Percentiles rank a stretch among this genome's conserved stretches.
phyloP scores from a whole-genome alignment of 805 yeast genomes.

The Kodamaea neixiangensis region DNA sequence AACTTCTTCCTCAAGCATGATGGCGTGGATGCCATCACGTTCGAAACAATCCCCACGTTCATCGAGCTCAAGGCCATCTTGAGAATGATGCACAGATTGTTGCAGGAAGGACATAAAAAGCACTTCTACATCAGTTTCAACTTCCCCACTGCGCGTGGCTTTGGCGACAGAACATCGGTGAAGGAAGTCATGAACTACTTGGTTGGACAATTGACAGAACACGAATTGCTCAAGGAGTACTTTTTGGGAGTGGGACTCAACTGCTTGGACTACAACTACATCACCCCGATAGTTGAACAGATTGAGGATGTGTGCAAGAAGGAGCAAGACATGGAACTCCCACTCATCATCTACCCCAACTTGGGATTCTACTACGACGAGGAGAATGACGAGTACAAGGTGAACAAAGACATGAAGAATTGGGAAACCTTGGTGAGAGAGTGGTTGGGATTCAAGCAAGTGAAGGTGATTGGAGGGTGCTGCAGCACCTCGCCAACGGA shows the following conservation, averaged over 20 bases:
- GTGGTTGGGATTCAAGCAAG: slow-evolving; percentile 44
- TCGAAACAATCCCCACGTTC: slow-evolving; percentile 73
- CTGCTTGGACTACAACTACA: slow-evolving; percentile 54
- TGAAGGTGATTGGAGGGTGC: slow-evolving; percentile 69
- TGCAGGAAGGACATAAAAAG: slow-evolving; percentile 21
- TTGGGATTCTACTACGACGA: slow-evolving; percentile 69
- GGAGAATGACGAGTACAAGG: slow-evolving; percentile 31
- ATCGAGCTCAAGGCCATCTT: slow-evolving; percentile 56
- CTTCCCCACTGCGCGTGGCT: slow-evolving; percentile 21
- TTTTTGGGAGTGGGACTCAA: slow-evolving; percentile 65
- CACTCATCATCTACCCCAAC: slow-evolving; percentile 69
- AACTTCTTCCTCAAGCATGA: slow-evolving; percentile 37
- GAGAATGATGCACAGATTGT: slow-evolving; percentile 35
- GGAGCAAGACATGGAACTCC: slow-evolving; percentile 22
- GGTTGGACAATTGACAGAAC: slow-evolving; percentile 12
- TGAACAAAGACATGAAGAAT: slow-evolving; percentile 19
- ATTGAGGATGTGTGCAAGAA: slow-evolving; percentile 22
- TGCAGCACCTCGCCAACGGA: slow-evolving; percentile 67
- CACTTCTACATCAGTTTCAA: slow-evolving; percentile 49
- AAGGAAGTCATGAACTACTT: slow-evolving; percentile 22
- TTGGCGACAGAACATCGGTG: slow-evolving; percentile 37
- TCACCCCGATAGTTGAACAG: slow-evolving; percentile 41
- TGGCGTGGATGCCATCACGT: slow-evolving; percentile 56
- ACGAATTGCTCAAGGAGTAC: slow-evolving; percentile 18
- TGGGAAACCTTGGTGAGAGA: slow-evolving; percentile 42